Evolutionary conservation across 2,329 filamentous ascomycete species (phyloP), one percentile per base, ranked within the genome.

Genomic region (Ascochyta viciae-villosae): DNA sequence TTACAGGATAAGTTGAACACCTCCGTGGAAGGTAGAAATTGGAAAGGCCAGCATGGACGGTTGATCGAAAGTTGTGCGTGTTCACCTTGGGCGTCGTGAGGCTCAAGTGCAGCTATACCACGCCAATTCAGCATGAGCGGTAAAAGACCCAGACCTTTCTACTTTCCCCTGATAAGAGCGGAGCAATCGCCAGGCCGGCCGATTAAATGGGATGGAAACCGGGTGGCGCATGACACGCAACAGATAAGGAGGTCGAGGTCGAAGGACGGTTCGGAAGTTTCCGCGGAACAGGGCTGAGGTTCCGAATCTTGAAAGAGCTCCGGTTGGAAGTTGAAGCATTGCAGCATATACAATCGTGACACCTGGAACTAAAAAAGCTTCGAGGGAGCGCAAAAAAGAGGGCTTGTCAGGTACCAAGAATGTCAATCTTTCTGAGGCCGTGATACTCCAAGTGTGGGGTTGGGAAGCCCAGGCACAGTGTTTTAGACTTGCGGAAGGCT

Each of bases 241-340:
- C 35, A 49, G 52, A 54, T 49, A 54, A 54, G 39, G 24, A 49
- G 16, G 40, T 49, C 45, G 52, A 49, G 45, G 52, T 34, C 41
- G 52, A 50, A 29, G 35, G 34, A 45, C 39, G 35, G 27, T 22
- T 23, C 29, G 52, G 52, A 54, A 49, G 27, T 6, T 13, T 16
- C 40, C 12, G 16, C 52, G 52, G 52, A 54, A 54, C 40, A 35
- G 27, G 9, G 27, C 9, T 29, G 9, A 10, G 8, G 3, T 29
- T 29, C 27, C 27, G 27, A 29, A 29, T 3, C 9, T 29, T 10
- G 12, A 29, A 29, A 10, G 8, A 29, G 6, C 27, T 29, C 27
- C 9, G 27, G 9, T 29, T 29, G 27, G 8, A 8, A 29, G 27
- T 10, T 3, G 8, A 4, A 12, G 8, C 27, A 10, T 29, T 29